Evolutionary conservation across 768 basidiomycete genomes (phyloP).

Genomic region (Cyclocybe cylindracea): DNA sequence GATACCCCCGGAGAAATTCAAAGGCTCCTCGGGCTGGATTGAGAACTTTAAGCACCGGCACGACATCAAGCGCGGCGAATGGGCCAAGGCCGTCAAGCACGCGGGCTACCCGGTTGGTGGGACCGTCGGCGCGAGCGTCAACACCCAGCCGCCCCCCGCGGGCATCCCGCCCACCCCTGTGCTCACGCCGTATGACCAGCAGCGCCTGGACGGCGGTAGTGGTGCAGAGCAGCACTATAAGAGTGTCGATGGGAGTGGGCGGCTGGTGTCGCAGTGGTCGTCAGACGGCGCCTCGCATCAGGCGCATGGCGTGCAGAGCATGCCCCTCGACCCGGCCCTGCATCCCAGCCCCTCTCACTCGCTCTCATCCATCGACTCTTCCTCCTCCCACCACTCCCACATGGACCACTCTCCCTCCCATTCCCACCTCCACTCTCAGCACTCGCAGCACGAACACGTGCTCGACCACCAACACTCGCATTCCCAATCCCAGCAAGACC

Average conservation of each 20-base stretch:
- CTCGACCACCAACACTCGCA: no score
- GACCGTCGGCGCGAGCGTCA: constrained; percentile 5
- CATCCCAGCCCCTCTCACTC: no score
- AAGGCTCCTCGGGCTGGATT: constrained; percentile 90
- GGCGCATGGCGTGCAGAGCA: no score
- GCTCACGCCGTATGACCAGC: background rate
- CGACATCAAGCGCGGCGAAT: constrained; percentile 66
- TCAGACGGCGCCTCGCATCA: no score
- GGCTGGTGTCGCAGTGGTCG: no score
- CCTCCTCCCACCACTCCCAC: background rate
- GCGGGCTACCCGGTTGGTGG: constrained; percentile 5
- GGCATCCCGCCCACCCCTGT: background rate
- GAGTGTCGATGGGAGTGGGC: no score
- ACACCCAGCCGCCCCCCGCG: background rate
- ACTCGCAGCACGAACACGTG: background rate
- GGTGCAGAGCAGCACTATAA: no score
- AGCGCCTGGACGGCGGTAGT: no score
- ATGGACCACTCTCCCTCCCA: background rate
- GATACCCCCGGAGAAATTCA: constrained; percentile 58
- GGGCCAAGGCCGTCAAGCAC: constrained; percentile 29
- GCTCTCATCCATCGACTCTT: no score
- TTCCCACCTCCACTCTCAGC: background rate
- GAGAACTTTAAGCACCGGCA: constrained; percentile 89
- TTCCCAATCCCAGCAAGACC: background rate
- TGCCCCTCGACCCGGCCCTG: no score